Percentiles rank a stretch among this genome's conserved stretches.
Evolutionary conservation across 805 yeast genomes (phyloP).

Genomic region (Sungouiella blattae): DNA sequence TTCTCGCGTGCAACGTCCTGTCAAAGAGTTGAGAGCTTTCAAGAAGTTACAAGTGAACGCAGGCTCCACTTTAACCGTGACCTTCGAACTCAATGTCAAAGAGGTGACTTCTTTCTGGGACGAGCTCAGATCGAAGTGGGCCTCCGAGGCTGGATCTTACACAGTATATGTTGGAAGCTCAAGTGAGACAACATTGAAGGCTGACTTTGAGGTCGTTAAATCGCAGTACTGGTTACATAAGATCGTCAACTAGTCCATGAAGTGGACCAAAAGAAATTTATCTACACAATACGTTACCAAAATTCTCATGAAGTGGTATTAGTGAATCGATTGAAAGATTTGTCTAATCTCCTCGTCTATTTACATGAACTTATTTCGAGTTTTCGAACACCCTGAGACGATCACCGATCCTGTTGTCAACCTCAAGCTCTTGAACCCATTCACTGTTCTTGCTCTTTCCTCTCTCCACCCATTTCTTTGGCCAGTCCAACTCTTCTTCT

Average conservation of each 20-base stretch:
- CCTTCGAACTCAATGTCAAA: not conserved
- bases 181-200: not conserved
- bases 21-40: conserved; percentile 51
- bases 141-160: not conserved
- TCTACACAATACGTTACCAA: no score
- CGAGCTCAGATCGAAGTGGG: not conserved
- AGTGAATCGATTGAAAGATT: no score
- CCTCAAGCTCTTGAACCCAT: conserved; percentile 75
- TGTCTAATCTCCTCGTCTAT: no score
- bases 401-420: conserved; percentile 63
- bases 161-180: not conserved
- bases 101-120: not conserved
- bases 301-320: no score
- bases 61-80: conserved; percentile 7
- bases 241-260: not conserved
- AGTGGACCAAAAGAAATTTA: no score
- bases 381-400: conserved; percentile 47
- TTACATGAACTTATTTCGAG: conserved; percentile 4
- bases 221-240: not conserved
- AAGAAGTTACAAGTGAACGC: conserved; percentile 52
- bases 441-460: conserved; percentile 77
- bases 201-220: not conserved
- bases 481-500: conserved; percentile 20
- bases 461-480: conserved; percentile 65
- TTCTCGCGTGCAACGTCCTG: conserved; percentile 45